phyloP scores from a whole-genome alignment of 1,284 basidiomycete genomes.

The Mycena sp. region DNA sequence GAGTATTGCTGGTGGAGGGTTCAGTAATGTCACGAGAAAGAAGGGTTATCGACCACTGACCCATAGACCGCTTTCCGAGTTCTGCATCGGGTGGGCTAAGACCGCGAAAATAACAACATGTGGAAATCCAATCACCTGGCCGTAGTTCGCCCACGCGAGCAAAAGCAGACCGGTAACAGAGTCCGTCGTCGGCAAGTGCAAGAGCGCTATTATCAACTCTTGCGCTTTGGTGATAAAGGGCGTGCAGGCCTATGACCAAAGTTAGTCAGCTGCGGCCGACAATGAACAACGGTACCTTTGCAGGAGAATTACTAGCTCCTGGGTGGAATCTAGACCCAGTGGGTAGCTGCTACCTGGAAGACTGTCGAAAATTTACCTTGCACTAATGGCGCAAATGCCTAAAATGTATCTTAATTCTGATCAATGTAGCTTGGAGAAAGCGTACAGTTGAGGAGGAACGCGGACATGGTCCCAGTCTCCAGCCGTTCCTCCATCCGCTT shows the following conservation, averaged over 20 bases:
- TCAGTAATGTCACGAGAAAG: neutral
- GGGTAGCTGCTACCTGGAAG: too few relatives aligned
- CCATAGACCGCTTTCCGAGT: conserved; percentile 51
- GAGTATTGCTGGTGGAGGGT: neutral
- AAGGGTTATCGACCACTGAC: conserved; percentile 27
- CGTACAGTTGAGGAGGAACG: conserved; percentile 47
- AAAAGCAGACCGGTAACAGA: conserved; percentile 47
- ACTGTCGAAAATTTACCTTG: too few relatives aligned
- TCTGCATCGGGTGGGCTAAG: conserved; percentile 28
- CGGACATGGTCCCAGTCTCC: conserved; percentile 50
- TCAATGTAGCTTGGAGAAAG: neutral
- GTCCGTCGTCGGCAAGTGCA: conserved; percentile 51
- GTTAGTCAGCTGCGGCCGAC: too few relatives aligned
- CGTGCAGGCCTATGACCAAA: conserved; percentile 40
- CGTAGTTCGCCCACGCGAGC: conserved; percentile 51
- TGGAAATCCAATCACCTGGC: conserved; percentile 34
- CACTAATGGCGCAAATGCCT: conserved; percentile 46
- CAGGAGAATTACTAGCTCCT: too few relatives aligned
- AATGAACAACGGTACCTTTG: too few relatives aligned
- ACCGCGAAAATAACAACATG: neutral
- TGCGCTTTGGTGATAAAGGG: conserved; percentile 54
- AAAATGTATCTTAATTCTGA: conserved; percentile 21
- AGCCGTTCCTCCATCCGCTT: conserved; percentile 47
- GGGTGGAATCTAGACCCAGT: too few relatives aligned
- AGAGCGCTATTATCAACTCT: conserved; percentile 47